Conservation (phyloP, 2,329 filamentous ascomycete species). For the Paecilomyces variotii region DNA sequence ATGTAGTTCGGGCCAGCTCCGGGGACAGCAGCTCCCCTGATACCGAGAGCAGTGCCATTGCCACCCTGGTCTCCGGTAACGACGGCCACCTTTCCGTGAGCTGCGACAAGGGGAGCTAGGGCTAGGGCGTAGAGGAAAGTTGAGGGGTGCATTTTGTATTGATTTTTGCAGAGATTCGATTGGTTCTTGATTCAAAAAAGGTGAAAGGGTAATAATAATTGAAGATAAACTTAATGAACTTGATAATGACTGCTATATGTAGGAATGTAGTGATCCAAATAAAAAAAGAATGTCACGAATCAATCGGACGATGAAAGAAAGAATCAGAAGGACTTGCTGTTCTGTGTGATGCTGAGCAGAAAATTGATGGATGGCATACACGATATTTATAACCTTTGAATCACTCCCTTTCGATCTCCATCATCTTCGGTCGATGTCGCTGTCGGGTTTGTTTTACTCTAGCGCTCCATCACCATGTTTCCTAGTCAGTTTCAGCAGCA, state of each 20-base stretch:
- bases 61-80: constrained; percentile 4
- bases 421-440: too few relatives aligned
- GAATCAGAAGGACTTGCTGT: neutral
- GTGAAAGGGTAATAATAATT: too few relatives aligned
- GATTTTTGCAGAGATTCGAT: neutral
- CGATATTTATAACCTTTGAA: neutral
- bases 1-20: constrained; percentile 1
- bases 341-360: neutral
- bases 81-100: constrained; percentile 5
- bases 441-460: too few relatives aligned
- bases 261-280: too few relatives aligned
- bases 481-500: neutral
- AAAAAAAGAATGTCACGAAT: neutral
- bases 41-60: constrained; percentile 5
- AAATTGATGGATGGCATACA: neutral
- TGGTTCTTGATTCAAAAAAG: neutral
- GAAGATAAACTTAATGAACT: too few relatives aligned
- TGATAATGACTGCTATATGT: too few relatives aligned
- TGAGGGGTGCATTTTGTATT: constrained; percentile 1
- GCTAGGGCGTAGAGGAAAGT: neutral
- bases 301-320: neutral
- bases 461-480: neutral
- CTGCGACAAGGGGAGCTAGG: constrained; percentile 1
- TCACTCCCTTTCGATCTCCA: too few relatives aligned
- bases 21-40: constrained; percentile 2